Evolutionary conservation across 768 basidiomycete species (phyloP).

Genomic region (Cystobasidium onofrii): DNA sequence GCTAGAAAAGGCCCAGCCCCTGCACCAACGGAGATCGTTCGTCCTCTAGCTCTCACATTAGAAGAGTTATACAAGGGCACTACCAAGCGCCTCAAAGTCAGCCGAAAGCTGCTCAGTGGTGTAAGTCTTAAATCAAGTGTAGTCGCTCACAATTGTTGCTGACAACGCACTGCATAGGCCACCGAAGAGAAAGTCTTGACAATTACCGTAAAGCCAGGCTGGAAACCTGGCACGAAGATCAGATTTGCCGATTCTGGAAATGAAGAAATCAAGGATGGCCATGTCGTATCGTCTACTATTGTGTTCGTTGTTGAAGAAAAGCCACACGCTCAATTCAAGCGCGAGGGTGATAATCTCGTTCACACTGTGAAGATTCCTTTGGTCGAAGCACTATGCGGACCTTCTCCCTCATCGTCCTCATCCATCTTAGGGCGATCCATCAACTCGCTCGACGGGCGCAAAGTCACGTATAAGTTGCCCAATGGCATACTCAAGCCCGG

Average conservation of each 20-base stretch:
- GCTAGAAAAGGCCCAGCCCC: slow-evolving; percentile 15
- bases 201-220: slow-evolving; percentile 59
- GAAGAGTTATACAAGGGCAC: slow-evolving; percentile 62
- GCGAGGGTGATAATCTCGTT: slow-evolving; percentile 73
- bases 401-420: slow-evolving; percentile 45
- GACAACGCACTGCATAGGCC: no score
- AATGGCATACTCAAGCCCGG: slow-evolving; percentile 65
- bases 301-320: slow-evolving; percentile 97
- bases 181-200: slow-evolving; percentile 34
- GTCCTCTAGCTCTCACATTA: slow-evolving; percentile 13
- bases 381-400: slow-evolving; percentile 70
- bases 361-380: slow-evolving; percentile 60
- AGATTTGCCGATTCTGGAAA: slow-evolving; percentile 81
- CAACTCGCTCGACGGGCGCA: slow-evolving; percentile 70
- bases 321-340: slow-evolving; percentile 64
- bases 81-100: slow-evolving; percentile 80
- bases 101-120: slow-evolving; percentile 63
- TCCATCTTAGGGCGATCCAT: slow-evolving; percentile 52
- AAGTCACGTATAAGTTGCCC: slow-evolving; percentile 62
- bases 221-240: slow-evolving; percentile 94
- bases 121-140: no score
- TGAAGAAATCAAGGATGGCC: slow-evolving; percentile 54
- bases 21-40: slow-evolving; percentile 34
- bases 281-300: slow-evolving; percentile 63
- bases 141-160: no score